Conservation (phyloP, 257 asterid species). For the Catharanthus roseus region DNA sequence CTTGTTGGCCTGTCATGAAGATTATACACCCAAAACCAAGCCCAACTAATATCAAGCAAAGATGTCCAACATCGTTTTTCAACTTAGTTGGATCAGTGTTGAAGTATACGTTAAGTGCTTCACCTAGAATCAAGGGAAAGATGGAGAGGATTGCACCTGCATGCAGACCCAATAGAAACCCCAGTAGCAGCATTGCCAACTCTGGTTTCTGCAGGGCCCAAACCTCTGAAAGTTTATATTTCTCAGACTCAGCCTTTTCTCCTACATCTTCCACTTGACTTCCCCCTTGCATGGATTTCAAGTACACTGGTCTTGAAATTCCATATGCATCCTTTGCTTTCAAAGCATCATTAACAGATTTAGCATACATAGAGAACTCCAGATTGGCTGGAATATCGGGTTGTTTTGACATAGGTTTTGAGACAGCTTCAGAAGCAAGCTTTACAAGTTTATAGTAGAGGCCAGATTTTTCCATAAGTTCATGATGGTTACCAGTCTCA, state of each 20-base stretch:
- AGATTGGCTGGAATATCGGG: constrained; percentile 20
- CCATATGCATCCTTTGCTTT: constrained; percentile 27
- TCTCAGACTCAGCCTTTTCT: constrained; percentile 20
- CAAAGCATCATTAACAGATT: constrained; percentile 20
- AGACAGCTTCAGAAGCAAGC: constrained; percentile 58
- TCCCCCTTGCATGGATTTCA: constrained; percentile 28
- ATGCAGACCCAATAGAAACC: constrained; percentile 45
- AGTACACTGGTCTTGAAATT: constrained; percentile 32
- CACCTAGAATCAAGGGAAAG: constrained; percentile 70
- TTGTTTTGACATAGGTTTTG: constrained; percentile 26
- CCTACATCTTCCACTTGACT: constrained; percentile 20
- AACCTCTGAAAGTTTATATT: constrained; percentile 48
- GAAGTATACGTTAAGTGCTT: constrained; percentile 68
- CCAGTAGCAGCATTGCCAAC: constrained; percentile 32
- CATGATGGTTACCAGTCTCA: constrained; percentile 62
- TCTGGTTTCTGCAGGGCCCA: constrained; percentile 71
- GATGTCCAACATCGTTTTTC: constrained; percentile 52
- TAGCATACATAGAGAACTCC: constrained; percentile 22
- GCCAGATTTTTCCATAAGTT: constrained; percentile 58
- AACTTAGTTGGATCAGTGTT: constrained; percentile 18
- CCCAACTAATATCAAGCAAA: constrained; percentile 58
- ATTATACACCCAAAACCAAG: constrained; percentile 65
- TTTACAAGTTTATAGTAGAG: constrained; percentile 59
- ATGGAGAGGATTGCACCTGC: constrained; percentile 87
- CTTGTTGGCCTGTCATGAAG: constrained; percentile 78